Conservation (phyloP, 371 early-diverging fungal genomes). For the Coemansia sp. region DNA sequence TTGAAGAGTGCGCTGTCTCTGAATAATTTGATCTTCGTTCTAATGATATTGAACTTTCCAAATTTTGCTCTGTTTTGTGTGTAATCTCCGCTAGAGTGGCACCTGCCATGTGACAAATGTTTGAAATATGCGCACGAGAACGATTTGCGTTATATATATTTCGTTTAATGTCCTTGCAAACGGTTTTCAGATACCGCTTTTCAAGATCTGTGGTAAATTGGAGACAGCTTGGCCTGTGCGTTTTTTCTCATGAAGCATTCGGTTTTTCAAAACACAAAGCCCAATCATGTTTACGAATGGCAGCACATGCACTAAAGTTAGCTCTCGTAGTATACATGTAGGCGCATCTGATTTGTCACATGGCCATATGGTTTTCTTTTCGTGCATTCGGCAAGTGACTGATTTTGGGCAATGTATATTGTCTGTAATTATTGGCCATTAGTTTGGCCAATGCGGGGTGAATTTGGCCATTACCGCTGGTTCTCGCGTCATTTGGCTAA, state of each 20-base stretch:
- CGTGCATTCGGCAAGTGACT: neutral
- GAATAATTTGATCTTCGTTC: no score
- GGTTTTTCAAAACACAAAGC: neutral
- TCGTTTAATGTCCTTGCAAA: neutral
- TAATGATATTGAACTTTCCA: no score
- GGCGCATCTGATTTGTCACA: neutral
- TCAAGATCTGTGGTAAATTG: neutral
- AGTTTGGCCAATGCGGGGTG: neutral
- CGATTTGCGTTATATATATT: no score
- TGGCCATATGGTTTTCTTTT: neutral
- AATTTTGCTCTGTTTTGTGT: no score
- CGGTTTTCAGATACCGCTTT: neutral
- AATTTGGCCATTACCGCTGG: neutral
- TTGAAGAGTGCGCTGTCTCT: no score
- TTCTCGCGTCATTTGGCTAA: slow-evolving; percentile 8
- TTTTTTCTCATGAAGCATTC: neutral
- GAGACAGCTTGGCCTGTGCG: slow-evolving; percentile 3
- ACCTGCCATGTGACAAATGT: no score
- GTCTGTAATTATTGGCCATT: neutral
- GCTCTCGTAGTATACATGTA: neutral
- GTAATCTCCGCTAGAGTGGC: no score
- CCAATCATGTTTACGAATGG: neutral
- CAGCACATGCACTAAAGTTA: neutral
- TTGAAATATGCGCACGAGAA: no score
- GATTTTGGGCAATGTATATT: neutral